phyloP scores from a whole-genome alignment of 2,329 filamentous ascomycete genomes.

The Fusarium poae region DNA sequence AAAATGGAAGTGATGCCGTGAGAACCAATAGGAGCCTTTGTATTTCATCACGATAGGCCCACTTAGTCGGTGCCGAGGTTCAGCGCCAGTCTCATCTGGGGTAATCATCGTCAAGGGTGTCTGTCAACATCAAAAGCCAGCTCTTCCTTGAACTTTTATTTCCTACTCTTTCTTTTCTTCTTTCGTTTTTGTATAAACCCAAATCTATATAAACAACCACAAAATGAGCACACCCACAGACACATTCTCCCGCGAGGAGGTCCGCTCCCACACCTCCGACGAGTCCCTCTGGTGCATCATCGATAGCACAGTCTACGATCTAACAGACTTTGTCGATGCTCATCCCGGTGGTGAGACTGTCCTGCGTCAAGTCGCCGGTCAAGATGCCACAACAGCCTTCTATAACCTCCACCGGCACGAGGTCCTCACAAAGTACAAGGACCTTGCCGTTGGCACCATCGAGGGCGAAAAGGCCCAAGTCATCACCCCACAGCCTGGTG shows the following conservation, averaged over 20 bases:
- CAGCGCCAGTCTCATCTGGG: conserved; percentile 30
- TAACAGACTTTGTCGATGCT: conserved; percentile 85
- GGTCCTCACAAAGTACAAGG: conserved; percentile 83
- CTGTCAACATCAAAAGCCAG: conserved; percentile 9
- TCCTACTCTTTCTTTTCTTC: neutral
- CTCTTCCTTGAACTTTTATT: neutral
- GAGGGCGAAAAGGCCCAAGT: conserved; percentile 81
- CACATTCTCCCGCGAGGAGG: conserved; percentile 72
- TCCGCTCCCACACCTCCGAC: conserved; percentile 80
- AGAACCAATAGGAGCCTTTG: conserved; percentile 23
- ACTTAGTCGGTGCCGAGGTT: conserved; percentile 45
- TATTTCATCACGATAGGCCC: conserved; percentile 35
- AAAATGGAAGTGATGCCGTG: conserved; percentile 38
- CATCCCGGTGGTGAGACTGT: conserved; percentile 87
- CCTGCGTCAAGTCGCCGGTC: conserved; percentile 82
- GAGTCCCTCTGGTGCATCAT: conserved; percentile 87
- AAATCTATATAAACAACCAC: neutral
- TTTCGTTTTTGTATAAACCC: neutral
- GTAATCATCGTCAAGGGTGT: conserved; percentile 20
- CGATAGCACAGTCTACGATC: conserved; percentile 88
- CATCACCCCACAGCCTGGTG: conserved; percentile 75
- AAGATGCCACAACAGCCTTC: conserved; percentile 84
- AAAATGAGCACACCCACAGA: conserved; percentile 56
- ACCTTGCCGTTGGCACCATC: conserved; percentile 81
- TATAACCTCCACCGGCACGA: conserved; percentile 95